These are phyloP conservation scores for Paratinospora sagittata DNA, from an alignment of 164 flowering plant species.

Conservation along the genomic window DNA sequence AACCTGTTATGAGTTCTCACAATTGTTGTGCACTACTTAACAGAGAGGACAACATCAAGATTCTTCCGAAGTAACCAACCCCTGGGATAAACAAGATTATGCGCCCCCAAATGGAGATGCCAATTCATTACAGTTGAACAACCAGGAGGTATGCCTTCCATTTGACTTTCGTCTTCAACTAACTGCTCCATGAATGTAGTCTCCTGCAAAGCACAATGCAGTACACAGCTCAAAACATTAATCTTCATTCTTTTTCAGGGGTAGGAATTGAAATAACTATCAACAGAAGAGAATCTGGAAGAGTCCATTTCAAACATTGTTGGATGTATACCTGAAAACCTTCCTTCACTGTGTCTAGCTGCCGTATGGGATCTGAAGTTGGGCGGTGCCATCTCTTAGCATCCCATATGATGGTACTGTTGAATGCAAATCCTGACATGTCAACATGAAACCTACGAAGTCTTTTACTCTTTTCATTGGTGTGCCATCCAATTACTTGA, in stretches of 20 bases:
- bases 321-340: slow-evolving; percentile 68
- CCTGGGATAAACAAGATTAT: slow-evolving; percentile 48
- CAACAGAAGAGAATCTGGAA: neutral
- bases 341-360: slow-evolving; percentile 83
- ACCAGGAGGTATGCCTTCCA: slow-evolving; percentile 67
- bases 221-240: neutral
- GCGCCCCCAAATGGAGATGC: slow-evolving; percentile 88
- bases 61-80: slow-evolving; percentile 78
- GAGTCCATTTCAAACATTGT: neutral
- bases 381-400: slow-evolving; percentile 82
- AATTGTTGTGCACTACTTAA: slow-evolving; percentile 21
- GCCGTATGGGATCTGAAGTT: slow-evolving; percentile 50
- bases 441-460: slow-evolving; percentile 94
- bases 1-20: slow-evolving; percentile 19
- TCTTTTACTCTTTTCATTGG: slow-evolving; percentile 89
- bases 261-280: too few species aligned
- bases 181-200: slow-evolving; percentile 90
- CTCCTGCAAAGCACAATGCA: slow-evolving; percentile 41
- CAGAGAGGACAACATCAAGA: slow-evolving; percentile 44
- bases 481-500: slow-evolving; percentile 93
- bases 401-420: slow-evolving; percentile 93
- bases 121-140: slow-evolving; percentile 76
- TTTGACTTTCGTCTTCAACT: slow-evolving; percentile 90
- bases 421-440: slow-evolving; percentile 98
- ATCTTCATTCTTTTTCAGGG: neutral